A percentile compares a stretch with the other conserved stretches of the same genome.
phyloP scores from a whole-genome alignment of 2,329 filamentous ascomycete species.

The Xylariaceae sp. region DNA sequence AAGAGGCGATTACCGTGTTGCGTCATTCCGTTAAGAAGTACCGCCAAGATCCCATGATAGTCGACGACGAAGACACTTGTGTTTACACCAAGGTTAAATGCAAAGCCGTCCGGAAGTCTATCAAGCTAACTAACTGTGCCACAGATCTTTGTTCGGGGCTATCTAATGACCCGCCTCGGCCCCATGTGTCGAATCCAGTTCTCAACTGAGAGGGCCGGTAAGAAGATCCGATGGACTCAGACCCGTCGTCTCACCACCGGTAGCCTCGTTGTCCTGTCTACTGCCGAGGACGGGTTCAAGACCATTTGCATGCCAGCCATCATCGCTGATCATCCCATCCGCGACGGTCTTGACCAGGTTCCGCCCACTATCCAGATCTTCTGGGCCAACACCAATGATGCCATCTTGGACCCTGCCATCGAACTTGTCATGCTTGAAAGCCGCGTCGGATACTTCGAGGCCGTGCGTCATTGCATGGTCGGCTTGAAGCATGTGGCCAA shows the following conservation, averaged over 20 bases:
- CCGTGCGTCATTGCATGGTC: conserved; percentile 72
- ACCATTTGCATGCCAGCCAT: conserved; percentile 71
- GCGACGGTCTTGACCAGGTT: conserved; percentile 64
- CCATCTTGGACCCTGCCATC: conserved; percentile 69
- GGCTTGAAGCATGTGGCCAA: conserved; percentile 68
- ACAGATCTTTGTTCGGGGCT: conserved; percentile 71
- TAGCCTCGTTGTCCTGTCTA: conserved; percentile 58
- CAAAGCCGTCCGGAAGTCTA: not conserved
- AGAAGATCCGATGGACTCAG: conserved; percentile 68
- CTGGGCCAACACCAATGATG: conserved; percentile 66
- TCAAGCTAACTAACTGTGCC: not conserved
- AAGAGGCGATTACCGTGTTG: conserved; percentile 74
- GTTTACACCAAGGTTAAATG: conserved; percentile 72
- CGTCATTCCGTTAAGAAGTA: conserved; percentile 68
- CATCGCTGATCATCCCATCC: conserved; percentile 72
- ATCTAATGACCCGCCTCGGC: conserved; percentile 67
- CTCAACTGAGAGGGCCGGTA: conserved; percentile 68
- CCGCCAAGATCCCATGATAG: conserved; percentile 56
- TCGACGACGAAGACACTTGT: conserved; percentile 62
- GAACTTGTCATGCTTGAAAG: conserved; percentile 83
- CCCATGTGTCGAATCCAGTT: conserved; percentile 73
- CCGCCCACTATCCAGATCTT: conserved; percentile 78
- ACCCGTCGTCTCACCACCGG: conserved; percentile 60
- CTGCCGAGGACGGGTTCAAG: conserved; percentile 64
- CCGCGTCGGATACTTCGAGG: conserved; percentile 76